Base-by-base conservation (phyloP, 2,329 filamentous ascomycete genomes). In the Aspergillus quadricinctus region DNA sequence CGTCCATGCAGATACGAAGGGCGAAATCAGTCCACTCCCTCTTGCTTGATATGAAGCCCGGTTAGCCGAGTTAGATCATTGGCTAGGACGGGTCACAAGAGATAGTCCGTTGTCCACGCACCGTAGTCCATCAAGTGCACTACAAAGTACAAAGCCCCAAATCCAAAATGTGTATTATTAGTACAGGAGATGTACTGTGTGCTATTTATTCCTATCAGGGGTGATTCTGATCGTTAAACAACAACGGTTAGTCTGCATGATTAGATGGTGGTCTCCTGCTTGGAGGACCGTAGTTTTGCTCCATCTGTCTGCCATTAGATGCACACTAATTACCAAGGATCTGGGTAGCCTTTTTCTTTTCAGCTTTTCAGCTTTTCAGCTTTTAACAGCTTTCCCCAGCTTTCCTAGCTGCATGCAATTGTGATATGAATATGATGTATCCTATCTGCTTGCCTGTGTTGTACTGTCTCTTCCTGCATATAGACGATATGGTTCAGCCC, bases 331-430 rank as follows among this genome's bases (percentile, higher is more conserved):
- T 17, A 37, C 31, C 14, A 37, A 37, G 31, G 17, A 17, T 3
- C 14, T 17, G 14, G 2, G 17, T n/a, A 17, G 14, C 31, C 6
- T 37, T 37, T 37, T 37, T 35, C 2, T 5, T 17, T 43, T 43
- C n/a, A 21, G n/a, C 2, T 5, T 17, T 43, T 43, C n/a, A 21
- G n/a, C 40, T n/a, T 10, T 21, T 23, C 8, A 19, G 40, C 2
- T 11, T 21, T 43, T n/a, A 43, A 3, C n/a, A 43, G 21, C 9
- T 2, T 49, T 43, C 53, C 52, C 50, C 54, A 52, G 48, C 25
- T 53, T 37, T 58, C 54, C 54, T 54, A 59, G 55, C 55, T 59
- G 61, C 60, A 61, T 60, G 58, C 53, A 59, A 59, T 56, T 7
- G 31, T 6, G 31, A 14, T 37, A 7, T 17, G 31, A 37, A 17